Evolutionary conservation across 2,329 filamentous ascomycete species (phyloP).

Genomic region (Fusarium mundagurra): DNA sequence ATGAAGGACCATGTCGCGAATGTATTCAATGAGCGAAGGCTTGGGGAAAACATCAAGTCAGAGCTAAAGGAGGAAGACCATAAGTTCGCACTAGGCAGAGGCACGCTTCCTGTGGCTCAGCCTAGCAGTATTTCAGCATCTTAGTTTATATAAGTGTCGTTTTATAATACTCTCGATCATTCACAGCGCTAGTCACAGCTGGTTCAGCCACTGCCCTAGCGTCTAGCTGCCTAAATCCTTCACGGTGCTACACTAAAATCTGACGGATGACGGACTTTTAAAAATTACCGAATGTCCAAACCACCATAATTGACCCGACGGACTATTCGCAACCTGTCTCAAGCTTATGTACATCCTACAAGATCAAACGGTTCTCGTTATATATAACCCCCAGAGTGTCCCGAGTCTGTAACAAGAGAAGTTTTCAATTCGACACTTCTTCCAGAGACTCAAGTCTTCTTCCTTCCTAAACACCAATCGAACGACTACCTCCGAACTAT

Average conservation of each 20-base stretch:
- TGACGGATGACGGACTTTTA: neutral
- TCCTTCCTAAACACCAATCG: neutral
- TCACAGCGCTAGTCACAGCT: neutral
- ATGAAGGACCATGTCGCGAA: neutral
- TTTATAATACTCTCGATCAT: neutral
- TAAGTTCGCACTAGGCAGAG: neutral
- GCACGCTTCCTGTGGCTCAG: neutral
- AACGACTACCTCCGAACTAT: neutral
- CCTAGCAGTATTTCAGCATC: neutral
- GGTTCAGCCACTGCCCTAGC: neutral
- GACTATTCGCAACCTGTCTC: too few species aligned
- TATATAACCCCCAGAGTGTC: neutral
- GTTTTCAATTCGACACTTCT: too few species aligned
- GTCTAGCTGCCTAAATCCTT: neutral
- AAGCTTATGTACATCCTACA: too few species aligned
- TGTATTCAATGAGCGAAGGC: neutral
- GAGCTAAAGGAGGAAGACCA: neutral
- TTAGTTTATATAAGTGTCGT: neutral
- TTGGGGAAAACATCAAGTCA: neutral
- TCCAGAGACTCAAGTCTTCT: neutral
- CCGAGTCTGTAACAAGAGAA: neutral
- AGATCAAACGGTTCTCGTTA: fast-evolving
- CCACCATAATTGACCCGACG: neutral
- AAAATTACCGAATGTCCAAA: neutral
- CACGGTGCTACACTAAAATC: neutral